phyloP scores from a whole-genome alignment of 441 rosid genomes.

The Erodium texanum region DNA sequence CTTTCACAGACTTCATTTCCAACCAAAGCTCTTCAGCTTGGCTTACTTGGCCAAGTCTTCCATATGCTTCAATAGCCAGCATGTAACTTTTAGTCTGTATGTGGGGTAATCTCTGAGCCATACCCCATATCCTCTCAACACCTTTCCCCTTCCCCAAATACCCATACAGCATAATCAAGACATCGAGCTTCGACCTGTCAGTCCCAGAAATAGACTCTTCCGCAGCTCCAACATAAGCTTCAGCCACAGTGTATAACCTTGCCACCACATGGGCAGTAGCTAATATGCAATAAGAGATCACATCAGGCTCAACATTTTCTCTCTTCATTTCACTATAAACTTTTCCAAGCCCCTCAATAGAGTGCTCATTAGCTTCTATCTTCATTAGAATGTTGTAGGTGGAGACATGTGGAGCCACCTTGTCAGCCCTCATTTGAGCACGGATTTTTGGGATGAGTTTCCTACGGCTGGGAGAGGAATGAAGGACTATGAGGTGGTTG shows the following conservation, averaged over 20 bases:
- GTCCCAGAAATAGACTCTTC: constrained; percentile 54
- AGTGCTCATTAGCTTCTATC: constrained; percentile 78
- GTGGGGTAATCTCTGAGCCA: constrained; percentile 40
- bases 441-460: constrained; percentile 65
- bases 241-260: constrained; percentile 59
- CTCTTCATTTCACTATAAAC: constrained; percentile 54
- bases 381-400: constrained; percentile 85
- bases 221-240: constrained; percentile 61
- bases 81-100: constrained; percentile 54
- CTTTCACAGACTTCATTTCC: constrained; percentile 52
- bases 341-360: constrained; percentile 52
- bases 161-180: constrained; percentile 64
- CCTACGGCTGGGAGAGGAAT: constrained; percentile 54
- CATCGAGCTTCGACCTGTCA: constrained; percentile 78
- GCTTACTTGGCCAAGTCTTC: constrained; percentile 40
- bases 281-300: constrained; percentile 70
- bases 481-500: constrained; percentile 68
- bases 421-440: constrained; percentile 72
- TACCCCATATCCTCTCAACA: constrained; percentile 51
- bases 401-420: constrained; percentile 65
- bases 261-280: constrained; percentile 79
- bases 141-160: constrained; percentile 52
- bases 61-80: constrained; percentile 65
- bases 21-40: constrained; percentile 69
- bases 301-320: constrained; percentile 57